Conservation (phyloP, 2,329 filamentous ascomycete genomes). For the Fusarium sp. region DNA sequence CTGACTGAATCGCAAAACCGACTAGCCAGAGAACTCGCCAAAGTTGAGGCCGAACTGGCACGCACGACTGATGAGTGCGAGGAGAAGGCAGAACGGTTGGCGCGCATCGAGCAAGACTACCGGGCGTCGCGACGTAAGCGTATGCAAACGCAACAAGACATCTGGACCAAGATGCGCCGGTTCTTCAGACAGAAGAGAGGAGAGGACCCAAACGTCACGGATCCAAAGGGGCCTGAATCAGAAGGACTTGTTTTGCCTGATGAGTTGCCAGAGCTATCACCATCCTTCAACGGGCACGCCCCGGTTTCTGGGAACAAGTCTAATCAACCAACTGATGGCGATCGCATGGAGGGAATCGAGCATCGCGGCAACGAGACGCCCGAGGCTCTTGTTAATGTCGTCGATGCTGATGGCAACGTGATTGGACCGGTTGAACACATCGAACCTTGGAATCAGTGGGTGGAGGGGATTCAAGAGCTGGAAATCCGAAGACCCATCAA, state of each 20-base stretch:
- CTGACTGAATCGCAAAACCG: slow-evolving; percentile 44
- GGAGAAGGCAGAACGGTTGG: slow-evolving; percentile 48
- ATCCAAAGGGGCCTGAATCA: slow-evolving; percentile 27
- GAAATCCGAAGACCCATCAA: slow-evolving; percentile 53
- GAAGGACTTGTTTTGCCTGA: slow-evolving; percentile 24
- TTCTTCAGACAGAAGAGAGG: slow-evolving; percentile 49
- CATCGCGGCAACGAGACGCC: slow-evolving; percentile 18
- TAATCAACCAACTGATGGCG: slow-evolving; percentile 4
- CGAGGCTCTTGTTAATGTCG: slow-evolving; percentile 48
- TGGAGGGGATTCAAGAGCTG: slow-evolving; percentile 50
- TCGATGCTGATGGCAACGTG: slow-evolving; percentile 50
- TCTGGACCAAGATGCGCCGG: slow-evolving; percentile 46
- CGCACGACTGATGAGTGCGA: slow-evolving; percentile 45
- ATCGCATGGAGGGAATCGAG: slow-evolving; percentile 37
- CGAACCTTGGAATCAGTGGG: slow-evolving; percentile 53
- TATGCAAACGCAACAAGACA: slow-evolving; percentile 43
- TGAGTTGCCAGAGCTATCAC: slow-evolving; percentile 13
- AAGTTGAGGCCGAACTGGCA: slow-evolving; percentile 52
- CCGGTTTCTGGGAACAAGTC: neutral
- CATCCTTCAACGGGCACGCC: slow-evolving; percentile 21
- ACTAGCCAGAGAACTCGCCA: slow-evolving; percentile 46
- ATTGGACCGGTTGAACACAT: slow-evolving; percentile 52
- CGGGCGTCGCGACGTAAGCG: slow-evolving; percentile 42
- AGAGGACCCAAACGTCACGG: slow-evolving; percentile 29
- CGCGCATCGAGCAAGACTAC: slow-evolving; percentile 47